Evolutionary conservation across 768 basidiomycete species (phyloP).

Genomic region (Lentinus brumalis): DNA sequence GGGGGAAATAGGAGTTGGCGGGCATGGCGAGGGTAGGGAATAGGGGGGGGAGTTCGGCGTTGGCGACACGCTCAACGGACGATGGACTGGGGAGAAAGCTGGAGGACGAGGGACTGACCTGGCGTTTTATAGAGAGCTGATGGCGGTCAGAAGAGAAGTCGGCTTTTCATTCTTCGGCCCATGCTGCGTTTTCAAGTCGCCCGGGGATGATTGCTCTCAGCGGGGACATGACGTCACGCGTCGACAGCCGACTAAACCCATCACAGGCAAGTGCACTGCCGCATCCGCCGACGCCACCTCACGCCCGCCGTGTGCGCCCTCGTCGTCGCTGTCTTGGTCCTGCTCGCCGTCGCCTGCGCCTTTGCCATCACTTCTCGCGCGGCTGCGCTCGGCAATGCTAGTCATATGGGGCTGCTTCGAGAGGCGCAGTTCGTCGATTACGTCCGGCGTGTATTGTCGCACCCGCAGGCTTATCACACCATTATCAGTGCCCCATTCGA

Average conservation of each 20-base stretch:
- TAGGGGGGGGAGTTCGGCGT: background rate
- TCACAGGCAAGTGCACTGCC: constrained; percentile 11
- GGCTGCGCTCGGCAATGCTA: background rate
- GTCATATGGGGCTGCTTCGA: constrained; percentile 10
- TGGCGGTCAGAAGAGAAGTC: constrained; percentile 9
- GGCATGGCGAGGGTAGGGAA: constrained; percentile 4
- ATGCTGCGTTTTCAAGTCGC: background rate
- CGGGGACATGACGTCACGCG: constrained; percentile 20
- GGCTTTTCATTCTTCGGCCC: background rate
- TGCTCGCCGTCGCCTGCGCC: background rate
- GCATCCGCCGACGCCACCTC: background rate
- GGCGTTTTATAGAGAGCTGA: constrained; percentile 4
- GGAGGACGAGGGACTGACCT: constrained; percentile 9
- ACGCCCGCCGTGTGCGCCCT: background rate
- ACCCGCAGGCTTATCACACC: constrained; percentile 12
- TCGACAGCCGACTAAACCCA: background rate
- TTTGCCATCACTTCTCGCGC: background rate
- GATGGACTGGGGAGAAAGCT: background rate
- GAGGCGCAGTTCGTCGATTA: background rate
- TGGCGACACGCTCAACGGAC: background rate
- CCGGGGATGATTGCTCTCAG: background rate
- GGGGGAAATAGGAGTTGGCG: constrained; percentile 37
- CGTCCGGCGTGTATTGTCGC: constrained; percentile 5
- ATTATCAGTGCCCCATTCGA: constrained; percentile 24
- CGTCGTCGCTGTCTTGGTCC: background rate